Base-by-base conservation (phyloP, 345 rosid species). In the Salix brachista region DNA sequence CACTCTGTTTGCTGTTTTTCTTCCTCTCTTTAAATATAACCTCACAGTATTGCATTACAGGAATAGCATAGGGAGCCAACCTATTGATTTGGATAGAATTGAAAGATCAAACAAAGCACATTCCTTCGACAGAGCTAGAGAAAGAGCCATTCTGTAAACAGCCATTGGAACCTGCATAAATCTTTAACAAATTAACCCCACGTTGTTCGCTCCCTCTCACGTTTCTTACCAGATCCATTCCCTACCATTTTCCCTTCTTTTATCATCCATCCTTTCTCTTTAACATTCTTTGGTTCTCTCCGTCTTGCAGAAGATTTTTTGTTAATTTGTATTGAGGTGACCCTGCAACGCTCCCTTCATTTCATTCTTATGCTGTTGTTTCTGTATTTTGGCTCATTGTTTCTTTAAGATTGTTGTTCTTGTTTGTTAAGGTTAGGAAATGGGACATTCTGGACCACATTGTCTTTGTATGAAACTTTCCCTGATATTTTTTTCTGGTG, bases 151-250 rank as follows among this genome's bases (percentile, higher is more conserved):
- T 60, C 54, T 54, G 66, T 67, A 52, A 75, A 28, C 42, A 23
- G 60, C 36, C 42, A 37, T 54, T 54, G 39, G 5, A 65, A 34
- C 48, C 50, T 66, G 32, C 62, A 8, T 18, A 17, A 50, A 37
- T 54, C 67, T 18, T 50, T 12, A 34, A 39, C 19, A 23, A 14
- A 36, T 36, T 5, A 36, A 60, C 7, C 25, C 75, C 80, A 44
- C 75, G 62, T 62, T 77, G 25, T 34, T 62, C 65, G 69, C 74
- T 42, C 62, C 64, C 75, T 70, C 80, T 8, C 75, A 19, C 70
- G 21, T 56, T 50, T 25, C 65, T 60, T 54, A 25, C 32, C 67
- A 39, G 25, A 56, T 18, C 54, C 10, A 54, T 48, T 65, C 48
- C 42, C 21, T 32, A 21, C 18, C 41, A 41, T 60, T 61, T 80